Evolutionary conservation across 192 early-diverging fungal genomes (phyloP).

Genomic region (Backusella mclennaniae): DNA sequence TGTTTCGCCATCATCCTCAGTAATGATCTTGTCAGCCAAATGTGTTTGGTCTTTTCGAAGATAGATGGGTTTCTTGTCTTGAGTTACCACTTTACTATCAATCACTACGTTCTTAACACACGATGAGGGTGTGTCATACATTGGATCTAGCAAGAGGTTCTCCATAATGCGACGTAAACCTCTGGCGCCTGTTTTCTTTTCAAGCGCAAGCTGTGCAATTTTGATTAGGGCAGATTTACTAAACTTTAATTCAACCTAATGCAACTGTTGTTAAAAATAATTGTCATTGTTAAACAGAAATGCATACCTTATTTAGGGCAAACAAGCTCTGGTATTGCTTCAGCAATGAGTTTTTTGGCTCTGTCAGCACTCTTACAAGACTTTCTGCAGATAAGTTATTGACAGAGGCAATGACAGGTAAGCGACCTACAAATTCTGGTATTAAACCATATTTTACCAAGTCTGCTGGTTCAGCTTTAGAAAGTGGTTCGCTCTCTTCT

Average conservation of each 20-base stretch:
- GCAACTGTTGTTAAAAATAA: neutral
- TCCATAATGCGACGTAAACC: conserved; percentile 83
- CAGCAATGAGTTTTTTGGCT: conserved; percentile 79
- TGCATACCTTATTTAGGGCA: conserved; percentile 46
- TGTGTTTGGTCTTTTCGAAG: conserved; percentile 44
- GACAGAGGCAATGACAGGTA: conserved; percentile 79
- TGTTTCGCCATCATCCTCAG: conserved; percentile 13
- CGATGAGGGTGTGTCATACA: conserved; percentile 80
- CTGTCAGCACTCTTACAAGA: conserved; percentile 72
- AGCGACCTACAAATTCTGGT: conserved; percentile 84
- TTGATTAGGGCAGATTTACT: conserved; percentile 62
- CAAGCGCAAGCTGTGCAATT: conserved; percentile 73
- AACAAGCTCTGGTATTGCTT: conserved; percentile 81
- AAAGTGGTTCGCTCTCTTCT: neutral
- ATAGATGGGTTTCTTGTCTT: conserved; percentile 63
- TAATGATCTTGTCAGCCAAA: conserved; percentile 14
- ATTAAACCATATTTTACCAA: conserved; percentile 84
- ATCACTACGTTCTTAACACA: conserved; percentile 71
- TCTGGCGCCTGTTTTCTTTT: conserved; percentile 84
- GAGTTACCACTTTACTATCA: conserved; percentile 56
- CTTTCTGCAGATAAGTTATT: conserved; percentile 62
- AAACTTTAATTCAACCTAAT: conserved; percentile 63
- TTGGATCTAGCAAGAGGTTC: conserved; percentile 67
- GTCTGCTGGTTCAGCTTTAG: conserved; percentile 46
- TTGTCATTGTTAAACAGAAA: neutral